These are phyloP conservation scores for Penicillium sp. DNA, from an alignment of 2,329 filamentous ascomycete genomes.

Conservation along the genomic window DNA sequence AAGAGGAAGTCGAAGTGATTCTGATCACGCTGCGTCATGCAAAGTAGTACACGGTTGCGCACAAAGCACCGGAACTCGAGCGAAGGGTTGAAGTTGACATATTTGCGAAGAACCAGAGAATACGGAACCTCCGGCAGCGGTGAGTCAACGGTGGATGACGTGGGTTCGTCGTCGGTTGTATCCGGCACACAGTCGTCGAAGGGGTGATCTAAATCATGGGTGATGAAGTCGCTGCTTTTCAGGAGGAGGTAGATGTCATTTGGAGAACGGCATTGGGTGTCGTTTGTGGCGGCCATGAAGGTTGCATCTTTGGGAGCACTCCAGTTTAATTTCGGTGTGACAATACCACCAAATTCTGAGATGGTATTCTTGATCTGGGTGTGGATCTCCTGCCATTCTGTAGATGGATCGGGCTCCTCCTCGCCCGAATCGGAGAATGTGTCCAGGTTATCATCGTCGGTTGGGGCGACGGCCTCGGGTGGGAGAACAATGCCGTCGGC, in stretches of 20 bases:
- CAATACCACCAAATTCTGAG: constrained; percentile 75
- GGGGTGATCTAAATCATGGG: constrained; percentile 88
- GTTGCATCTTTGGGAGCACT: constrained; percentile 93
- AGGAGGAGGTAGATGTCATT: constrained; percentile 93
- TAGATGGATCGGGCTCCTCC: constrained; percentile 56
- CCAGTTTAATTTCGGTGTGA: constrained; percentile 95
- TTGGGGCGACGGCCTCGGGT: constrained; percentile 40
- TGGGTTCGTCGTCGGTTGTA: constrained; percentile 11
- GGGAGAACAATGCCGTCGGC: constrained; percentile 88
- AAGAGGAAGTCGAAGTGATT: constrained; percentile 87
- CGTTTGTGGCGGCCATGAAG: constrained; percentile 86
- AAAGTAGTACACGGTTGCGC: constrained; percentile 74
- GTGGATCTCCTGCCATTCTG: constrained; percentile 69
- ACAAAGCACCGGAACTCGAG: constrained; percentile 97
- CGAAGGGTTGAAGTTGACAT: constrained; percentile 82
- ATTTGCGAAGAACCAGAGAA: constrained; percentile 81
- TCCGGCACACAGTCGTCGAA: constrained; percentile 70
- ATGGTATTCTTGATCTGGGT: constrained; percentile 74
- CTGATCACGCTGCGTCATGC: constrained; percentile 82
- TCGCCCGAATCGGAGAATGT: constrained; percentile 56
- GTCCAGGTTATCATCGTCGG: constrained; percentile 51
- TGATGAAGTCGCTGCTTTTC: constrained; percentile 92
- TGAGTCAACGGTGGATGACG: constrained; percentile 10
- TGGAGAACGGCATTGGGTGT: constrained; percentile 81
- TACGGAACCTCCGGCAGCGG: constrained; percentile 60